Base-by-base conservation (phyloP, 2,329 filamentous ascomycete genomes). In the Claviceps maximensis region DNA sequence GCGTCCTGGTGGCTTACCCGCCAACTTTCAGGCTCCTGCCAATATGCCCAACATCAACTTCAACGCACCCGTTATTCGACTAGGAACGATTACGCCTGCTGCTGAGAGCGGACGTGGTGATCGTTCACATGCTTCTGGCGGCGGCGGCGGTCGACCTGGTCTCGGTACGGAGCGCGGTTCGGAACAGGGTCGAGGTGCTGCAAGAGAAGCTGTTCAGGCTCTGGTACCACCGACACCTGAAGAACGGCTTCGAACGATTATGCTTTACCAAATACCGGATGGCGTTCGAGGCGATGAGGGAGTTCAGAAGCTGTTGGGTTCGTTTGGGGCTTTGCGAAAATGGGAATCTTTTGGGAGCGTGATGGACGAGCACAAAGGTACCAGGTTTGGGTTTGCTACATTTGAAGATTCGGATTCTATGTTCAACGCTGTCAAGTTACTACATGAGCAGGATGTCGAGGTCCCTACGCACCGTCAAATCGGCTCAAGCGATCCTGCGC, bases 21-120 rank as follows among this genome's bases (percentile, higher is more conserved):
- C 83, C 55, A 88, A 83, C 69, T 96, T 95, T 71, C 87, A 94
- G 73, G 82, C 89, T 49, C 90, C 91, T 10, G 76, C 87, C 50
- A 95, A 93, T 65, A 87, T 96, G 78, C 89, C 91, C 50, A 94
- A 95, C 67, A 95, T 98, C 75, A 96, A 98, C 74, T 95, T 97
- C 74, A 95, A 87, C 63, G 93, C 93, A 38, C 90, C 91, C 53
- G 89, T 97, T 55, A 97, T 98, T 64, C 87, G 93, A 53, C 79
- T 98, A 47, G 93, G 91, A 44, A 91, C 89, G 13, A 79, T 78
- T n/a, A 88, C 88, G 63, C 74, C 83, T 27, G 65, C 69, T 12
- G 3, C 52, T 6, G 63, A 67, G 61, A 27, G 67, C 23, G 71
- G 75, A 19, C 70, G 75, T 50, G 72, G 69, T 57, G 77, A 80